These are phyloP conservation scores for Knufia fluminis DNA, from an alignment of 2,329 filamentous ascomycete species.

Conservation along the genomic window DNA sequence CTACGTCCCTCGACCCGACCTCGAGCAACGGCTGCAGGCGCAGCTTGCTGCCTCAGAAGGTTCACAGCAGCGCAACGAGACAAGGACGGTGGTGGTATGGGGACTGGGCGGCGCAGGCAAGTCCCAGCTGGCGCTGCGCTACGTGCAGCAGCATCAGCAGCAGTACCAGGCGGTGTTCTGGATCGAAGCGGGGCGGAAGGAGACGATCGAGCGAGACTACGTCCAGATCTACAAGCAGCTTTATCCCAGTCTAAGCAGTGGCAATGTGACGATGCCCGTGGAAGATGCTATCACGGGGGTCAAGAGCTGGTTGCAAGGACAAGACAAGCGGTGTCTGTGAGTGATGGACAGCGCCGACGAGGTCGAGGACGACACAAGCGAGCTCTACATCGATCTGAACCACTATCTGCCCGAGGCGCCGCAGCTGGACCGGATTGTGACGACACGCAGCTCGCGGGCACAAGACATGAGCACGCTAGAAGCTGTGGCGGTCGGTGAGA, in stretches of 20 bases:
- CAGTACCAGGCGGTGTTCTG: conserved; percentile 36
- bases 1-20: neutral
- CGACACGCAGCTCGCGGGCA: neutral
- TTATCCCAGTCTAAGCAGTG: conserved; percentile 9
- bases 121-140: conserved; percentile 35
- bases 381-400: conserved; percentile 8
- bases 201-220: conserved; percentile 22
- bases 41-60: neutral
- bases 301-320: conserved; percentile 10
- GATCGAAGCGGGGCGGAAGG: conserved; percentile 31
- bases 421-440: neutral
- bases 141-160: conserved; percentile 27
- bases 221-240: conserved; percentile 16
- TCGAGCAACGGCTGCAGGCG: neutral
- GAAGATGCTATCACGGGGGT: conserved; percentile 14
- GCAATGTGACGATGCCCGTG: conserved; percentile 10
- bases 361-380: neutral
- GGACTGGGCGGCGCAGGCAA: conserved; percentile 40
- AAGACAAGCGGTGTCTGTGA: conserved; percentile 36
- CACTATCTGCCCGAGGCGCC: neutral
- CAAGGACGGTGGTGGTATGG: conserved; percentile 25
- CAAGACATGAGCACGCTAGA: neutral
- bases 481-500: neutral
- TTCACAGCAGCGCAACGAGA: neutral
- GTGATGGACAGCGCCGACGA: conserved; percentile 40